Conservation (phyloP, 192 early-diverging fungal species). For the Cetraspora pellucida region DNA sequence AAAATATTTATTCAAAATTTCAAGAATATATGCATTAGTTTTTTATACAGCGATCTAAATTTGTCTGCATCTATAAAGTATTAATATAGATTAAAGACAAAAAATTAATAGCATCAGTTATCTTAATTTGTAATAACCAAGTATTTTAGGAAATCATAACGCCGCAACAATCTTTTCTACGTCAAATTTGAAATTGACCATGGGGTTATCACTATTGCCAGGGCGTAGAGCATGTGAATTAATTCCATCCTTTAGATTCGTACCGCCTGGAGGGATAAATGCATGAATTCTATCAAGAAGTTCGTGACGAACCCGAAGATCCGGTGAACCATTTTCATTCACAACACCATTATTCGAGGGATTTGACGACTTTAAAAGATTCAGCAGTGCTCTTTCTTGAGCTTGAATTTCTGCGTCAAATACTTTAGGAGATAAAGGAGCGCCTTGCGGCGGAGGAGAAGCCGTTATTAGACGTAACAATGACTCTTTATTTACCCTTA, state of each 20-base stretch:
- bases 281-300: conserved; percentile 1
- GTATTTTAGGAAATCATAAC: not conserved
- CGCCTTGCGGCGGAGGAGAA: not conserved
- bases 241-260: not conserved
- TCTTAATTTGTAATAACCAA: too few species aligned
- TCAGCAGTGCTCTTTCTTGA: conserved; percentile 12
- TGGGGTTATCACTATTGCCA: not conserved
- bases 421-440: not conserved
- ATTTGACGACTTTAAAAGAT: not conserved
- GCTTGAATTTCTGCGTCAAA: not conserved
- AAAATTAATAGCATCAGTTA: too few species aligned
- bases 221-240: too few species aligned
- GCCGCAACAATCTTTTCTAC: conserved; percentile 26
- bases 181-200: conserved; percentile 28
- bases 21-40: too few species aligned
- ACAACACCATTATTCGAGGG: not conserved
- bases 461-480: conserved; percentile 21
- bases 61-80: too few species aligned
- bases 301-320: not conserved
- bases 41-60: too few species aligned
- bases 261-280: not conserved
- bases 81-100: too few species aligned
- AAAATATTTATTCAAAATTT: too few species aligned
- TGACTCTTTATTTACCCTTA: not conserved
- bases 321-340: not conserved